Evolutionary conservation across 352 stramenopile species (phyloP).

Genomic region (Pythium angustatum): DNA sequence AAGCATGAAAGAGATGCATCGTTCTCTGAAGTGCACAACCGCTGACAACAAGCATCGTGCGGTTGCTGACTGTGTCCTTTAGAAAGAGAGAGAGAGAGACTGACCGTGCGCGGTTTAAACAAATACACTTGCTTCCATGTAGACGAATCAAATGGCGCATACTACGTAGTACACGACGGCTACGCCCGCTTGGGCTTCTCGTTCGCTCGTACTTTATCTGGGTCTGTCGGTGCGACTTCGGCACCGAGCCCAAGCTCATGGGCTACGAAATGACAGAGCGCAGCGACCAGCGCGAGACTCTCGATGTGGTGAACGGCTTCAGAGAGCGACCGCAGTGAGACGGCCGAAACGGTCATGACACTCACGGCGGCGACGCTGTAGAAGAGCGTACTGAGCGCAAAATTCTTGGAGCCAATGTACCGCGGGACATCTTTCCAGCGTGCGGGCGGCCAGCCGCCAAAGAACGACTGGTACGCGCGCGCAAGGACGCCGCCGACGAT

Average conservation of each 20-base stretch:
- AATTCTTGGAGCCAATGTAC: conserved; percentile 66
- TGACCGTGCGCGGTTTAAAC: conserved; percentile 1
- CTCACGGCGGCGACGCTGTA: conserved; percentile 38
- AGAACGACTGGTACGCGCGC: conserved; percentile 53
- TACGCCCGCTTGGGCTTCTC: conserved; percentile 4
- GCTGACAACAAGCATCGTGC: not conserved
- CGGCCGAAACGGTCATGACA: conserved; percentile 38
- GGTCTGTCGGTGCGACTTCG: not conserved
- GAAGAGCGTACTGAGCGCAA: conserved; percentile 62
- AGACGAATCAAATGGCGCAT: no score
- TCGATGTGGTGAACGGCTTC: conserved; percentile 57
- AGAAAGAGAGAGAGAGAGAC: conserved; percentile 30
- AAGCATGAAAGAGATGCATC: not conserved
- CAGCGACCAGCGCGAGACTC: conserved; percentile 35
- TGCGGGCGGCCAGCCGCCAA: conserved; percentile 40
- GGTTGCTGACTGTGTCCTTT: conserved; percentile 20
- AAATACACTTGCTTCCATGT: conserved; percentile 19
- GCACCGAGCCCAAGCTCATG: conserved; percentile 17
- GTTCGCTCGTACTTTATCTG: no score
- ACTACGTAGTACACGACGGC: no score
- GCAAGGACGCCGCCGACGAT: conserved; percentile 43
- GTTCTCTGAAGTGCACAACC: conserved; percentile 1
- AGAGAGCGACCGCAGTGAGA: conserved; percentile 45
- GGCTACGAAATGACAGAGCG: conserved; percentile 50
- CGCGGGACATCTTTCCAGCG: conserved; percentile 51